phyloP scores from a whole-genome alignment of 441 rosid genomes.

The Theobroma grandiflorum region DNA sequence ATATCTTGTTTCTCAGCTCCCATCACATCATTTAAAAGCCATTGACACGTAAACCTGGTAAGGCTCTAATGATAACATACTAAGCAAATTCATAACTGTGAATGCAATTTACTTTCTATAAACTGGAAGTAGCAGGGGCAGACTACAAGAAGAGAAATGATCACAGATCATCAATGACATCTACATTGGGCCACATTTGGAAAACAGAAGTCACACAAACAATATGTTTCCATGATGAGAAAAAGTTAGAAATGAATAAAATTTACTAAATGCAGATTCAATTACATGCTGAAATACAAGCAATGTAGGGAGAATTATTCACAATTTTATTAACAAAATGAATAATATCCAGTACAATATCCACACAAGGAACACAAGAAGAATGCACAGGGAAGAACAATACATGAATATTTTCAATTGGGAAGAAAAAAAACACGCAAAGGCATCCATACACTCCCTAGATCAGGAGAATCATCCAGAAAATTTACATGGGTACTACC shows the following conservation, averaged over 20 bases:
- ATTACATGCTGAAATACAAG: not conserved
- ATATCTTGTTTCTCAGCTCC: not conserved
- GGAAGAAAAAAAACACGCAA: constrained; percentile 15
- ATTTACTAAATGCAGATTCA: constrained; percentile 16
- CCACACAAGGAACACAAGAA: constrained; percentile 31
- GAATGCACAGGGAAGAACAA: constrained; percentile 29
- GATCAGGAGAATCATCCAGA: constrained; percentile 21
- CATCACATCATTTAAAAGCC: not conserved
- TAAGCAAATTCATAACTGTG: not conserved
- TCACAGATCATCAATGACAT: not conserved
- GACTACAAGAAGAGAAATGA: constrained; percentile 3
- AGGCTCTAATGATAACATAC: not conserved
- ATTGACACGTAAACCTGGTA: not conserved
- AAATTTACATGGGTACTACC: constrained; percentile 40
- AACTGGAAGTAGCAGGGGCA: not conserved
- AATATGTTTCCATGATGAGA: not conserved
- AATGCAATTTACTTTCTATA: not conserved
- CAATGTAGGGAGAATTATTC: constrained; percentile 34
- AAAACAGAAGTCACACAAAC: not conserved
- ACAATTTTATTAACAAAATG: constrained; percentile 37
- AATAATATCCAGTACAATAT: constrained; percentile 37
- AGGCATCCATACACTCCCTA: constrained; percentile 30
- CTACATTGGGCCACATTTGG: not conserved
- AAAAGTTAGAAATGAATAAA: not conserved
- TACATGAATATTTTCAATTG: constrained; percentile 33